These are phyloP conservation scores for Neurospora crassa DNA, from an alignment of 2,329 filamentous ascomycete species.

Conservation along the genomic window DNA sequence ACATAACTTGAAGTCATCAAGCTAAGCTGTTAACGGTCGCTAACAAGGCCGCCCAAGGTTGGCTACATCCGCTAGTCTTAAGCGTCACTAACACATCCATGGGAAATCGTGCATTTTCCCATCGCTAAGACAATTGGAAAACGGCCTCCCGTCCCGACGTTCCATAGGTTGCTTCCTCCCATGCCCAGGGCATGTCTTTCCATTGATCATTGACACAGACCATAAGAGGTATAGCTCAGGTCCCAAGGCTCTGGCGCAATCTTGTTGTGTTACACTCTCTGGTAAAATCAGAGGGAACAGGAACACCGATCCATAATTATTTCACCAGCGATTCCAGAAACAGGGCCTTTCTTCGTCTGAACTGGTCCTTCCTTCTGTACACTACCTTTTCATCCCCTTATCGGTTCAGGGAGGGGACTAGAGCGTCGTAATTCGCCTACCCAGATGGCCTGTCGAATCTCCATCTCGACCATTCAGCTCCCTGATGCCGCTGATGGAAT, in stretches of 20 bases:
- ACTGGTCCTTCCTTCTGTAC: background rate
- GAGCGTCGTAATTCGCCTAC: background rate
- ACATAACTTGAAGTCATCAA: background rate
- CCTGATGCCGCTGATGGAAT: background rate
- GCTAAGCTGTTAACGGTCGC: background rate
- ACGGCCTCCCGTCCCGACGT: too few species aligned
- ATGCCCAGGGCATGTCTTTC: too few species aligned
- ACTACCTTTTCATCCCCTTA: background rate
- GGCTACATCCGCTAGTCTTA: background rate
- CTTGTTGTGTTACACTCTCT: background rate
- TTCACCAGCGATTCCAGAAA: background rate
- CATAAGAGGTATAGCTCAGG: background rate
- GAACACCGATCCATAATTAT: too few species aligned
- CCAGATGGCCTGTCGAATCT: background rate
- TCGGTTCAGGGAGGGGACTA: background rate
- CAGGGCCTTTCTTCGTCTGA: background rate
- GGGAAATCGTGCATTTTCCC: background rate
- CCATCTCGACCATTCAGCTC: background rate
- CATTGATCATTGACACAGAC: background rate
- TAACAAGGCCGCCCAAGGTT: background rate
- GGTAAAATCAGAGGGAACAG: too few species aligned
- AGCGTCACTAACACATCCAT: background rate
- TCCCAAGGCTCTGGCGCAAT: background rate
- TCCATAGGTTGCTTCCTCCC: too few species aligned
- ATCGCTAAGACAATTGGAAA: background rate